phyloP scores from a whole-genome alignment of 1,284 basidiomycete genomes.

The Ceratobasidium sp. region DNA sequence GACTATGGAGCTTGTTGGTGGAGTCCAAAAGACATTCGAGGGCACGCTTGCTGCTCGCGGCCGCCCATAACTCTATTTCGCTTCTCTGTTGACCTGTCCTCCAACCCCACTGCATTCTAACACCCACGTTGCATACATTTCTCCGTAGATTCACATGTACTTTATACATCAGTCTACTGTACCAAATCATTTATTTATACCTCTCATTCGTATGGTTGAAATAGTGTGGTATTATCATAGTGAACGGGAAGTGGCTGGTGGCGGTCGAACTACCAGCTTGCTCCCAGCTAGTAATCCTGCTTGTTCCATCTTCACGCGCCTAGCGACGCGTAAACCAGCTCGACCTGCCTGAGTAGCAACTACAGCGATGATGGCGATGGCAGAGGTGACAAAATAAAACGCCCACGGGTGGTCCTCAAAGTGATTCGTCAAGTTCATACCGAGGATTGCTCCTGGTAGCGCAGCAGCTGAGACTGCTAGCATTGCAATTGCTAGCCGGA shows the following conservation, averaged over 20 bases:
- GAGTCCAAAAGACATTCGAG: slow-evolving; percentile 41
- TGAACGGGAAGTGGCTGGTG: background rate
- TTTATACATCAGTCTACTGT: background rate
- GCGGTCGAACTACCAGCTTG: slow-evolving; percentile 16
- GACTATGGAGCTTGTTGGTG: slow-evolving; percentile 37
- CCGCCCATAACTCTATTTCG: slow-evolving; percentile 28
- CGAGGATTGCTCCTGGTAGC: slow-evolving; percentile 47
- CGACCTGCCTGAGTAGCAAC: slow-evolving; percentile 44
- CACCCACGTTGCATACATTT: background rate
- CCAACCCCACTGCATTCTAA: slow-evolving; percentile 16
- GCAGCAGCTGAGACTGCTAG: slow-evolving; percentile 45
- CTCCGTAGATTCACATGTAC: slow-evolving; percentile 14
- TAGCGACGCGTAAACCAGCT: slow-evolving; percentile 39
- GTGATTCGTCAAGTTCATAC: slow-evolving; percentile 50
- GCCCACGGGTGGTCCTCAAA: slow-evolving; percentile 46
- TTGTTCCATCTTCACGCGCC: slow-evolving; percentile 47
- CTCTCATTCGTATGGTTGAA: background rate
- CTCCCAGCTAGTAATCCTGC: slow-evolving; percentile 46
- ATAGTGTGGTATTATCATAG: background rate
- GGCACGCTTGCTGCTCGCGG: slow-evolving; percentile 45
- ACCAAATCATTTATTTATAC: slow-evolving; percentile 27
- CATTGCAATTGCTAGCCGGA: slow-evolving; percentile 45
- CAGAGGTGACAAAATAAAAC: slow-evolving; percentile 48
- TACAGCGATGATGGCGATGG: slow-evolving; percentile 37
- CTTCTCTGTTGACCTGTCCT: background rate